A percentile compares a stretch with the other conserved stretches of the same genome.
Evolutionary conservation across 768 basidiomycete genomes (phyloP).

Genomic region (Stropharia rugosoannulata): DNA sequence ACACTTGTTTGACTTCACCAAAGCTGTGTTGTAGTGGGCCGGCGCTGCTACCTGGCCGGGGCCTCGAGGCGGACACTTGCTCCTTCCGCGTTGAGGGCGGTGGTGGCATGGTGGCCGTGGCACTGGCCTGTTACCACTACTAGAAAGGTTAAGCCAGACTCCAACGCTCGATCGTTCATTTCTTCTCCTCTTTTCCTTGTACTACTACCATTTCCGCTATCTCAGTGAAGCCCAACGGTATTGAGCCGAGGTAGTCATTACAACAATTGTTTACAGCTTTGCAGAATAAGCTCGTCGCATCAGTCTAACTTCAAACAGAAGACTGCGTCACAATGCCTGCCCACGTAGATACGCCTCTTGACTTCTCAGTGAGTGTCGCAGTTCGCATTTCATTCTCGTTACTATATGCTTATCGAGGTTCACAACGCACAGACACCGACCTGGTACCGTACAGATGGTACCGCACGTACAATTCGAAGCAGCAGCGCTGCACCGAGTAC

Average conservation of each 20-base stretch:
- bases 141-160: no score
- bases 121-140: no score
- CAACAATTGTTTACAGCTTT: not conserved
- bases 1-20: no score
- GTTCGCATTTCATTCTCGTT: not conserved
- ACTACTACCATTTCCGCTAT: no score
- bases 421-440: not conserved
- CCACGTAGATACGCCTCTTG: slow-evolving; percentile 1
- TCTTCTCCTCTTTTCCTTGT: no score
- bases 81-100: no score
- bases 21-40: no score
- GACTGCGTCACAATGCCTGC: not conserved
- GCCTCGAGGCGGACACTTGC: no score
- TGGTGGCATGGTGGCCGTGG: no score
- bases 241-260: not conserved
- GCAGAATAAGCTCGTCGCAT: not conserved
- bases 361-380: not conserved
- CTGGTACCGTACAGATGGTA: slow-evolving; percentile 2
- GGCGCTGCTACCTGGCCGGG: no score
- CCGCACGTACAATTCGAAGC: not conserved
- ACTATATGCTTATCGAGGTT: not conserved
- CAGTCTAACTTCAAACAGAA: not conserved
- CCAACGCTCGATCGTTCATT: no score
- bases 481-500: not conserved
- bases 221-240: no score